A percentile compares a stretch with the other conserved stretches of the same genome.
These are phyloP conservation scores for Talaromyces sp. DNA, from an alignment of 2,329 filamentous ascomycete species.

Conservation along the genomic window DNA sequence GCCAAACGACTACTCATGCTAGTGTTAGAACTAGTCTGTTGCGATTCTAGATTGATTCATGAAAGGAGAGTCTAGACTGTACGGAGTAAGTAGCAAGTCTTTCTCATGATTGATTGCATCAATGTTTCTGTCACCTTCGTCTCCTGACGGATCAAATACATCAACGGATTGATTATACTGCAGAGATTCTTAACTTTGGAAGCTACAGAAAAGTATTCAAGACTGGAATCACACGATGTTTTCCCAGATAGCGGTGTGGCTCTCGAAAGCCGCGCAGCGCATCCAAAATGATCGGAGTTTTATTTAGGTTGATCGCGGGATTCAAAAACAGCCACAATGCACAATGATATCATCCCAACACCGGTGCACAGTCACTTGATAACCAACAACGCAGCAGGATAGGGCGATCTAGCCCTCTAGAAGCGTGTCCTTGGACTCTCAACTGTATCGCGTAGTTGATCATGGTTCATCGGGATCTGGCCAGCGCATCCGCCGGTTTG, in stretches of 20 bases:
- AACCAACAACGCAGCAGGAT: background rate
- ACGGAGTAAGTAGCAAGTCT: background rate
- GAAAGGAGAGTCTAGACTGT: background rate
- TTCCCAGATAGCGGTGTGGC: background rate
- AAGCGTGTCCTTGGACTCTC: background rate
- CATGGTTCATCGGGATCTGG: background rate
- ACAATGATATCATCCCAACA: background rate
- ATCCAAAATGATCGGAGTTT: background rate
- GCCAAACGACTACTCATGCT: background rate
- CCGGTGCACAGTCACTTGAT: constrained; percentile 1
- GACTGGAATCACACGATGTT: background rate
- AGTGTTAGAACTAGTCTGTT: background rate
- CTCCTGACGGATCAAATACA: background rate
- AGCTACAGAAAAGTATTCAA: background rate
- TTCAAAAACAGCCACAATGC: constrained; percentile 9
- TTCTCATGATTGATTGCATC: background rate
- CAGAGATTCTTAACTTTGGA: background rate
- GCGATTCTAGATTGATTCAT: background rate
- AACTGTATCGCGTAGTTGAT: background rate
- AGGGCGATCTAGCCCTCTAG: background rate
- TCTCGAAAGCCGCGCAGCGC: background rate
- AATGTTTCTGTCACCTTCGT: background rate
- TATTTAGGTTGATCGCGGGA: background rate
- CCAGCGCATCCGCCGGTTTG: background rate
- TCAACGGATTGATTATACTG: background rate